These are phyloP conservation scores for Sugiyamaella sp. DNA, from an alignment of 1,139 yeast genomes.

Conservation along the genomic window DNA sequence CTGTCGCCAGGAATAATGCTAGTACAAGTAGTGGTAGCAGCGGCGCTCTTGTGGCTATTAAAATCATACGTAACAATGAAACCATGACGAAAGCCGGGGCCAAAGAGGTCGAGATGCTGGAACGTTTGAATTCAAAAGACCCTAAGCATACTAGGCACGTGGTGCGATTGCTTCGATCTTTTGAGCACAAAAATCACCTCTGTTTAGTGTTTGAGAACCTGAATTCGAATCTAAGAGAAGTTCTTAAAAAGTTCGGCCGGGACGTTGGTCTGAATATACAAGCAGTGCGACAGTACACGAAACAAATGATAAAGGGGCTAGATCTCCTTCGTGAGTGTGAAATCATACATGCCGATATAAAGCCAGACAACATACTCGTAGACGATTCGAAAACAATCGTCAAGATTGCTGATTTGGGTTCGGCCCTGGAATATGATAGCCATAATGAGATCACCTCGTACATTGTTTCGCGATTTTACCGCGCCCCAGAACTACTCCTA, in stretches of 20 bases:
- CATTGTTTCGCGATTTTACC: slow-evolving; percentile 82
- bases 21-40: slow-evolving; percentile 39
- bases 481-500: slow-evolving; percentile 89
- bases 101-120: slow-evolving; percentile 73
- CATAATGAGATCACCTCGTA: slow-evolving; percentile 79
- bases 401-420: slow-evolving; percentile 87
- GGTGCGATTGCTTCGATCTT: slow-evolving; percentile 71
- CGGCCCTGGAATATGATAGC: slow-evolving; percentile 69
- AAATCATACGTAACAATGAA: slow-evolving; percentile 58
- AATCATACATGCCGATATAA: slow-evolving; percentile 83
- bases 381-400: slow-evolving; percentile 80
- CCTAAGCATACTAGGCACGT: slow-evolving; percentile 66
- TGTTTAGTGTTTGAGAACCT: slow-evolving; percentile 84
- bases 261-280: slow-evolving; percentile 62
- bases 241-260: slow-evolving; percentile 75
- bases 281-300: slow-evolving; percentile 81
- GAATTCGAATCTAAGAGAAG: slow-evolving; percentile 78
- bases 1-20: neutral
- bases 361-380: slow-evolving; percentile 83
- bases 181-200: slow-evolving; percentile 84
- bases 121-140: slow-evolving; percentile 71
- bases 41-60: slow-evolving; percentile 69
- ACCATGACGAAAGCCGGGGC: slow-evolving; percentile 62
- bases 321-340: slow-evolving; percentile 76
- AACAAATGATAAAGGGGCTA: slow-evolving; percentile 77